These are phyloP conservation scores for Serendipita sp. DNA, from an alignment of 768 basidiomycete genomes.

Conservation along the genomic window DNA sequence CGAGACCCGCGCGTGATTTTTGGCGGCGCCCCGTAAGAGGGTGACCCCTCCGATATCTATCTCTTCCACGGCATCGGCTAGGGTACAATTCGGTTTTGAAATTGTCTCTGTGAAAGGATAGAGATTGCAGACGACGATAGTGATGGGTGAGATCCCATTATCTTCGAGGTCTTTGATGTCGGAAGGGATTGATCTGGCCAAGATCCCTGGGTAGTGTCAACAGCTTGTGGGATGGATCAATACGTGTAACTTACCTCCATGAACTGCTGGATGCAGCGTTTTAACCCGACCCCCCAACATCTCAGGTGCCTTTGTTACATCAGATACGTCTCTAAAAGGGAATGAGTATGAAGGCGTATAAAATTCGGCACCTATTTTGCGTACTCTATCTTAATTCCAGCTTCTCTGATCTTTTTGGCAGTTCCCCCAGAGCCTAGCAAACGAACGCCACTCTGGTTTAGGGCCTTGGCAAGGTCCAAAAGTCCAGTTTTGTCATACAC, in stretches of 20 bases:
- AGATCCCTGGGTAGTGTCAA: conserved; percentile 45
- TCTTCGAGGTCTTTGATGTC: conserved; percentile 73
- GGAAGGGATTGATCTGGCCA: conserved; percentile 79
- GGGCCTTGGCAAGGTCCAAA: conserved; percentile 73
- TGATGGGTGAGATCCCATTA: conserved; percentile 80
- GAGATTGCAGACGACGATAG: conserved; percentile 96
- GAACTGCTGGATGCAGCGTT: conserved; percentile 93
- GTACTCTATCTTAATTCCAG: conserved; percentile 78
- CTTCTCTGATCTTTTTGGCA: conserved; percentile 91
- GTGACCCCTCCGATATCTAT: conserved; percentile 99
- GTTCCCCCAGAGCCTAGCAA: conserved; percentile 94
- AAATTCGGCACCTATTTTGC: conserved; percentile 18
- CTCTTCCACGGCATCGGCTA: conserved; percentile 89
- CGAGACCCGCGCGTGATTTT: conserved; percentile 88
- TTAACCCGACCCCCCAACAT: conserved; percentile 98
- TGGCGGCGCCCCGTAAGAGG: conserved; percentile 90
- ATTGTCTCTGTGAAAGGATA: conserved; percentile 93
- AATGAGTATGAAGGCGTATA: background rate
- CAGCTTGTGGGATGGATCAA: background rate
- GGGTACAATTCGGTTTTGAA: conserved; percentile 71
- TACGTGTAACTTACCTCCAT: conserved; percentile 51
- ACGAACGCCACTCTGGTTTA: conserved; percentile 63
- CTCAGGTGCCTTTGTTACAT: conserved; percentile 94
- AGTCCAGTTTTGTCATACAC: conserved; percentile 93
- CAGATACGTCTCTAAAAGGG: conserved; percentile 71